Base-by-base conservation (phyloP, 805 yeast genomes). In the Wickerhamiella vanderwaltii region DNA sequence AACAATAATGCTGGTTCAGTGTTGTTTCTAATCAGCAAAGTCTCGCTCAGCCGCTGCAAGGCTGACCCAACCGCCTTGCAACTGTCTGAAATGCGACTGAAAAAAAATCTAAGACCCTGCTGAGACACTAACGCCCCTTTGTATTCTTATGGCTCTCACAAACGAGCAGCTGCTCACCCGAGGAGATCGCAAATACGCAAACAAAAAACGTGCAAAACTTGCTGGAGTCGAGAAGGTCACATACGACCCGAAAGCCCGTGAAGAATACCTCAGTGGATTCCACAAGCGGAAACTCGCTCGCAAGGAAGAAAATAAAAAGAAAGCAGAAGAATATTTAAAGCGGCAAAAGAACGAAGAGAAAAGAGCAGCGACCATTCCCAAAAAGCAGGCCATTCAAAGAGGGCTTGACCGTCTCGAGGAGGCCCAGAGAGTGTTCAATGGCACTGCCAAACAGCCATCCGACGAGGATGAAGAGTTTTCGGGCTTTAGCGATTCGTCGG, bases 211-310 rank as follows among this genome's bases (percentile, higher is more conserved):
- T 73, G 35, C 29, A n/a, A 38, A 38, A 22, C 71, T 55, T 70
- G 40, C 41, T 18, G 53, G 85, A 29, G 86, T 83, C 2, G 87
- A 74, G 20, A 95, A 85, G 58, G 93, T 91, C 22, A 75, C 72
- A 1, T 91, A 86, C 58, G 91, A 91, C 60, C 73, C 75, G 48
- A 81, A 71, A 15, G 71, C 80, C 9, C 46, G 47, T 18, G 60
- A 65, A 23, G 94, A 88, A 46, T 88, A 77, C 59, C 64, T 88
- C 50, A 88, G 96, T 2, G 98, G 98, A 30, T 88, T 88, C 60
- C 97, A 91, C 61, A 88, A 88, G 63, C 73, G 98, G 55, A 88
- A 88, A 58, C 58, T 88, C 13, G 82, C 82, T 55, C 72, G 97
- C 59, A 81, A 82, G 62, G 87, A 85, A 63, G 77, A 79, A 49